Evolutionary conservation across 352 stramenopile genomes (phyloP).

Genomic region (Globisporangium nunn): DNA sequence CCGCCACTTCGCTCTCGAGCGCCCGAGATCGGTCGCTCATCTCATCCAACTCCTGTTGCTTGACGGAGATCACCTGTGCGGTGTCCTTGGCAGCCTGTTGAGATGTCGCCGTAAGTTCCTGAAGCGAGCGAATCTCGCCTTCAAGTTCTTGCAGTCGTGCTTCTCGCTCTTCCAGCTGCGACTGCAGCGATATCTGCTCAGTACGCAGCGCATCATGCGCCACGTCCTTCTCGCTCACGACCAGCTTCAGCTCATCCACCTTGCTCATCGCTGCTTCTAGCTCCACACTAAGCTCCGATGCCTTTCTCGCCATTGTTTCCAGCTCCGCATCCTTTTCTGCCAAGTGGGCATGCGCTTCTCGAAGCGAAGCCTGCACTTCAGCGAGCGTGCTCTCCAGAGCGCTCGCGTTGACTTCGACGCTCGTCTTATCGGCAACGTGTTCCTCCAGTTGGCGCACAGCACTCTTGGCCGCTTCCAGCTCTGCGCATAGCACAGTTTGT

Average conservation of each 20-base stretch:
- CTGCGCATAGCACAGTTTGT: background rate
- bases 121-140: background rate
- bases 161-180: background rate
- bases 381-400: background rate
- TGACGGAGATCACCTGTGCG: background rate
- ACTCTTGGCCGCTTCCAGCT: background rate
- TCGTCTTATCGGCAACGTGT: background rate
- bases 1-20: background rate
- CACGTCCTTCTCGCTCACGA: background rate
- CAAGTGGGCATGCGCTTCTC: conserved; percentile 3
- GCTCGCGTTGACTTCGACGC: background rate
- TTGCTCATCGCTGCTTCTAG: conserved; percentile 1
- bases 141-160: background rate
- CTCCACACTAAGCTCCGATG: no score
- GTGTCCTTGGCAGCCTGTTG: background rate
- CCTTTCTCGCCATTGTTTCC: background rate
- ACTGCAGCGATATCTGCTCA: background rate
- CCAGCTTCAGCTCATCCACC: background rate
- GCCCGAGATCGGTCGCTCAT: background rate
- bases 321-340: conserved; percentile 2
- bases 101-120: background rate
- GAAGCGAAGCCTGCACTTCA: background rate
- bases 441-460: conserved; percentile 3
- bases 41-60: background rate
- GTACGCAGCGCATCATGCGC: background rate